Base-by-base conservation (phyloP, 176 grass and related monocot genomes). In the Stipa capillata region DNA sequence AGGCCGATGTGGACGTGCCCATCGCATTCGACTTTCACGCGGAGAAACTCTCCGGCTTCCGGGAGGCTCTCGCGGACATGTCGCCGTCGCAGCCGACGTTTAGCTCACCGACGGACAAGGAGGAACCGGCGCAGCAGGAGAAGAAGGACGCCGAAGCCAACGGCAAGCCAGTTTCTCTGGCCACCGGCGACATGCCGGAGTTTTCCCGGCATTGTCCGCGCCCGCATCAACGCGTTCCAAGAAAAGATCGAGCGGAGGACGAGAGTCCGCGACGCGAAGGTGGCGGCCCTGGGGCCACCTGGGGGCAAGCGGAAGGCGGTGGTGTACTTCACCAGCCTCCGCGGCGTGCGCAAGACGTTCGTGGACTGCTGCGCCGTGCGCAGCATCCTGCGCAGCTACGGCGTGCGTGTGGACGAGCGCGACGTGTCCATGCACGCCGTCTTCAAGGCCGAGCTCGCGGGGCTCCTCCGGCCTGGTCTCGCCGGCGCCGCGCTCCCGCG, bases 281-380 rank as follows among this genome's bases (percentile, higher is more conserved):
- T 68, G 50, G 48, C 65, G 27, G 60, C 59, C 8, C 72, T 71
- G 29, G 33, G 31, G 42, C 81, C 66, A 24, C 87, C 73, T 2
- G 82, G 73, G 0, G 50, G 90, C 6, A 53, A 83, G 78, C 66
- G 72, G 50, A 89, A 85, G 69, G 87, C 78, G 48, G 89, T 92
- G 3, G 77, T 96, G 50, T 94, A 94, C 84, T 89, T 88, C 79
- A 96, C 93, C 40, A 92, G 88, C 61, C 84, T 96, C 69, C 78
- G 86, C 15, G 74, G 87, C 36, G 83, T 96, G 32, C 79, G 82
- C 51, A 92, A 85, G 74, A 96, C 89, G 57, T 80, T 85, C 71
- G 87, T 90, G 82, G 87, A 92, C 57, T 96, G 93, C 64, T 69
- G 87, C 52, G 74, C 84, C 32, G 89, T 87, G 52, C 83, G 79